phyloP scores from a whole-genome alignment of 164 flowering plant species.

The Cinnamomum micranthum region DNA sequence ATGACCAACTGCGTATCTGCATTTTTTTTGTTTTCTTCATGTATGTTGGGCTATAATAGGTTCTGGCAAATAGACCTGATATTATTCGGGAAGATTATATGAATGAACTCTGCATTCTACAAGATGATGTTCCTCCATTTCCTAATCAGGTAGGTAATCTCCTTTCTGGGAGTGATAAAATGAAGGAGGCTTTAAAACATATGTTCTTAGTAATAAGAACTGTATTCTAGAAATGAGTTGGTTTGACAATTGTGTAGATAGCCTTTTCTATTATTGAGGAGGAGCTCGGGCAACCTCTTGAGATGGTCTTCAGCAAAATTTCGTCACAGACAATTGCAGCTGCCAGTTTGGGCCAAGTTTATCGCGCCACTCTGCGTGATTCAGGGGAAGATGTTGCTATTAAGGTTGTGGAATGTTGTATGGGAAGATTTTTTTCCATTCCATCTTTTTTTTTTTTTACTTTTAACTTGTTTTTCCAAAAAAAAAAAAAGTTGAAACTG shows the following conservation, averaged over 20 bases:
- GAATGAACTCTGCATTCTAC: conserved; percentile 99
- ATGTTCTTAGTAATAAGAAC: not conserved
- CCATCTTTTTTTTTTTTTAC: not conserved
- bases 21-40: not conserved
- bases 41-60: conserved; percentile 38
- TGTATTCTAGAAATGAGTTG: not conserved
- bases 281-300: conserved; percentile 88
- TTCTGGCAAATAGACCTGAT: conserved; percentile 96
- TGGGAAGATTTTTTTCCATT: not conserved
- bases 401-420: conserved; percentile 51
- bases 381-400: conserved; percentile 96
- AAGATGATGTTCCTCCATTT: conserved; percentile 98
- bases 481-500: not conserved
- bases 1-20: not conserved
- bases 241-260: conserved; percentile 38
- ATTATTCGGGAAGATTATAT: conserved; percentile 97
- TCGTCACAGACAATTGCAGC: conserved; percentile 92
- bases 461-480: not conserved
- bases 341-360: conserved; percentile 98
- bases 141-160: conserved; percentile 66
- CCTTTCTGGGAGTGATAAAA: not conserved
- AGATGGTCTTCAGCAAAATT: conserved; percentile 89
- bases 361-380: conserved; percentile 82
- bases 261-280: conserved; percentile 92
- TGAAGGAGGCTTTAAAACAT: not conserved